These are phyloP conservation scores for Eucalyptus grandis DNA, from an alignment of 345 rosid species.

Conservation along the genomic window DNA sequence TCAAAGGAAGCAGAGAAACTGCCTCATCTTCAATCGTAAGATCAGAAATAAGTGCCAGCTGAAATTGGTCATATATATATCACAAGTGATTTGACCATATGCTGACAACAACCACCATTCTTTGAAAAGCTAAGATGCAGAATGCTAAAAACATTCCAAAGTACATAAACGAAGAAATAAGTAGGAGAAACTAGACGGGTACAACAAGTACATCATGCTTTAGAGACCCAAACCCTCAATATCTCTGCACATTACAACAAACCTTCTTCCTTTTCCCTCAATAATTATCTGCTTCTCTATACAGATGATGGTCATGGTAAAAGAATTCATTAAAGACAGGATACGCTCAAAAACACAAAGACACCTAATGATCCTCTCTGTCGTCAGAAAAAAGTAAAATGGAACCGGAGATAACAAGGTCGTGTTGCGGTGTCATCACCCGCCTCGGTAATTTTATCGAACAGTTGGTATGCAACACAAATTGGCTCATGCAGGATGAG, in stretches of 20 bases:
- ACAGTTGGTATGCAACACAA: background rate
- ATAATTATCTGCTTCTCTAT: background rate
- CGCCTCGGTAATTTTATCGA: background rate
- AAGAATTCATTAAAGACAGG: background rate
- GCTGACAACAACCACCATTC: background rate
- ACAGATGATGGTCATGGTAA: background rate
- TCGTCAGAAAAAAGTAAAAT: background rate
- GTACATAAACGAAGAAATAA: background rate
- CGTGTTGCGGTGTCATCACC: background rate
- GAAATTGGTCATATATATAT: background rate
- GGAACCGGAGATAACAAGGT: background rate
- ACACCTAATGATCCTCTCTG: background rate
- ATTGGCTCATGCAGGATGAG: background rate
- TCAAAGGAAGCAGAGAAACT: background rate
- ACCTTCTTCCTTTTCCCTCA: background rate
- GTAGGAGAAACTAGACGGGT: background rate
- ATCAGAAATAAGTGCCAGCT: background rate
- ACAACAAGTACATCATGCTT: background rate
- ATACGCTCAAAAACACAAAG: background rate
- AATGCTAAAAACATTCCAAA: background rate
- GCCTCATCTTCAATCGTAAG: background rate
- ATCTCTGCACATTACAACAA: background rate
- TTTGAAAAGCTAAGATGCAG: background rate
- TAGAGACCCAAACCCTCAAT: background rate
- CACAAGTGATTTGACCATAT: background rate